Evolutionary conservation across 495 filamentous ascomycete genomes (phyloP).

Genomic region (Trichoderma asperelloides): DNA sequence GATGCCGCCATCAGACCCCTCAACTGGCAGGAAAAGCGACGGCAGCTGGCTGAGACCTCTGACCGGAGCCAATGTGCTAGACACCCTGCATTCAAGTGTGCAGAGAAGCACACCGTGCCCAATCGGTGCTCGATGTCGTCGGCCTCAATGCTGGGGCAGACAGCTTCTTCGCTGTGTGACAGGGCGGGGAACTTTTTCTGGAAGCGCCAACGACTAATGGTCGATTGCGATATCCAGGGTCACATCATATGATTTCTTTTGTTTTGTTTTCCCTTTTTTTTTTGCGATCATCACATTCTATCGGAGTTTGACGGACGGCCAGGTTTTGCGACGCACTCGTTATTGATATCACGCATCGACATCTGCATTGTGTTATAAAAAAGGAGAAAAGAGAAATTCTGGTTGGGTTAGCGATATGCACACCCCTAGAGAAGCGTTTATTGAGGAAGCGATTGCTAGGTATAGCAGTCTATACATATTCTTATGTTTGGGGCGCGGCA

Average conservation of each 20-base stretch:
- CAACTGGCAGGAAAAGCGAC: not conserved
- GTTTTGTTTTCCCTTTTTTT: slow-evolving; percentile 9
- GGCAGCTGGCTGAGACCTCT: not conserved
- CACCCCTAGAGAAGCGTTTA: not conserved
- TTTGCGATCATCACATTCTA: not conserved
- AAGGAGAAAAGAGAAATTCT: not conserved
- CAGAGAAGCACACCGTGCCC: not conserved
- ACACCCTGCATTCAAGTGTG: not conserved
- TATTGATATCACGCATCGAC: slow-evolving; percentile 3
- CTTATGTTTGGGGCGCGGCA: not conserved
- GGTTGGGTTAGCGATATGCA: slow-evolving; percentile 2
- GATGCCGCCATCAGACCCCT: slow-evolving; percentile 6
- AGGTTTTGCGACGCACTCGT: not conserved
- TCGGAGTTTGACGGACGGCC: not conserved
- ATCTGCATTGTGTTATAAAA: not conserved
- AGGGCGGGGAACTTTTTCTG: not conserved
- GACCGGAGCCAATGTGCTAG: not conserved
- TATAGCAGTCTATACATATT: not conserved
- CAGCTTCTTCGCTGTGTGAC: not conserved
- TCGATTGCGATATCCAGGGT: not conserved
- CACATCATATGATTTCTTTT: slow-evolving; percentile 1
- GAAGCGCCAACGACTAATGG: not conserved
- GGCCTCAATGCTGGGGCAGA: not conserved
- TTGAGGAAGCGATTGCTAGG: not conserved
- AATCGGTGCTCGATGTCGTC: not conserved